These are phyloP conservation scores for Ganoderma multipileum DNA, from an alignment of 1,284 basidiomycete genomes.

Conservation along the genomic window DNA sequence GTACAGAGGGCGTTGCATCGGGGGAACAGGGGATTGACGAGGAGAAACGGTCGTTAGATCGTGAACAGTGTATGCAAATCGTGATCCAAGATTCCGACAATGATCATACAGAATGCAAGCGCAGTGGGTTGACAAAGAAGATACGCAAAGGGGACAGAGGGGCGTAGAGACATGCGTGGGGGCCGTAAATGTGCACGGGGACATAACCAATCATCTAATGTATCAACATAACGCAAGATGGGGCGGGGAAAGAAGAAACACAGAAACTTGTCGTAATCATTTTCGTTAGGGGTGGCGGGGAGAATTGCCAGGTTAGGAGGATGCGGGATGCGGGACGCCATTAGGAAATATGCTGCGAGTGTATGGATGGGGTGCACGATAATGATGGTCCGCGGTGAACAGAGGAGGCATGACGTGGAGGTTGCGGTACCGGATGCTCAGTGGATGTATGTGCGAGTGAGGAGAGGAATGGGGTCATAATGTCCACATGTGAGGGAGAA, in stretches of 20 bases:
- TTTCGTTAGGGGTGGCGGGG: background rate
- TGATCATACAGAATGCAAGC: conserved; percentile 5
- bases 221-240: conserved; percentile 18
- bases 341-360: conserved; percentile 5
- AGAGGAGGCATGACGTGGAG: conserved; percentile 7
- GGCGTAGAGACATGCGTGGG: conserved; percentile 4
- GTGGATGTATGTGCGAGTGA: conserved; percentile 12
- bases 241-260: background rate
- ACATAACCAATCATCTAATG: conserved; percentile 20
- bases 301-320: background rate
- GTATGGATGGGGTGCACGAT: conserved; percentile 4
- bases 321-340: background rate
- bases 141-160: conserved; percentile 2
- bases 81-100: background rate
- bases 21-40: background rate
- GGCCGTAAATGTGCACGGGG: conserved; percentile 10
- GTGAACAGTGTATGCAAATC: conserved; percentile 1
- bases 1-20: background rate
- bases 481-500: background rate
- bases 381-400: conserved; percentile 4
- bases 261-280: background rate
- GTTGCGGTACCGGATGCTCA: background rate
- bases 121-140: background rate
- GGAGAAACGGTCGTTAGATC: background rate
- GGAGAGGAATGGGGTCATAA: conserved; percentile 11